A percentile compares a stretch with the other conserved stretches of the same genome.
Conservation (phyloP, 352 stramenopile genomes). For the Phytophthora citricola region DNA sequence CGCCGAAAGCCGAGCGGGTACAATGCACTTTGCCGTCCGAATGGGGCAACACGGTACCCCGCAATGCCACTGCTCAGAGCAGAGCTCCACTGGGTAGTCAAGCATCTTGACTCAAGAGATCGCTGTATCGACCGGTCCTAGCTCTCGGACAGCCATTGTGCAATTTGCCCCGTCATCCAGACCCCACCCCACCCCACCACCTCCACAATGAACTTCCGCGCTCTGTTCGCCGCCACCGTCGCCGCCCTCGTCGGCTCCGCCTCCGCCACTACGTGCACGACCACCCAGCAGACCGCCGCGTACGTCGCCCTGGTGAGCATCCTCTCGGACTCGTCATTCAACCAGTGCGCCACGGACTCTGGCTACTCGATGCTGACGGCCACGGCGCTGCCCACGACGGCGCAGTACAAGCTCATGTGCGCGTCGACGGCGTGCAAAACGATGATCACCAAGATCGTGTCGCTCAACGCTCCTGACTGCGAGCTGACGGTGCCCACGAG, state of each 20-base stretch:
- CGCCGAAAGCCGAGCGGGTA: conserved; percentile 12
- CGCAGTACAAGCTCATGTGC: conserved; percentile 34
- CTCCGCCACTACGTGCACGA: conserved; percentile 25
- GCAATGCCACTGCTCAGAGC: background rate
- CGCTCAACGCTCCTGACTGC: conserved; percentile 36
- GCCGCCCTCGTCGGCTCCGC: conserved; percentile 18
- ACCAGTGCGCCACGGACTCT: conserved; percentile 30
- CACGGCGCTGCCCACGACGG: conserved; percentile 26
- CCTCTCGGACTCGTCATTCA: conserved; percentile 25
- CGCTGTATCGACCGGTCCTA: background rate
- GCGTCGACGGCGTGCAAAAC: conserved; percentile 30
- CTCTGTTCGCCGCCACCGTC: conserved; percentile 28
- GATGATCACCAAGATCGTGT: conserved; percentile 32
- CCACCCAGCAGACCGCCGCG: conserved; percentile 26
- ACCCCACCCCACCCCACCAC: background rate
- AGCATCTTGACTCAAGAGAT: background rate
- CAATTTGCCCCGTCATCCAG: conserved; percentile 16
- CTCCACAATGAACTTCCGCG: conserved; percentile 33
- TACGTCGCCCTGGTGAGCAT: conserved; percentile 31
- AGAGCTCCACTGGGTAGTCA: background rate
- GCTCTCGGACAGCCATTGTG: conserved; percentile 8
- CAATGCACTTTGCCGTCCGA: background rate
- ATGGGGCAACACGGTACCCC: background rate
- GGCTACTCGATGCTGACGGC: conserved; percentile 37
- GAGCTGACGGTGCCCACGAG: conserved; percentile 39